Percentiles rank a stretch among this genome's conserved stretches.
Conservation (phyloP, 106 monocot genomes). For the Triglochin maritima region DNA sequence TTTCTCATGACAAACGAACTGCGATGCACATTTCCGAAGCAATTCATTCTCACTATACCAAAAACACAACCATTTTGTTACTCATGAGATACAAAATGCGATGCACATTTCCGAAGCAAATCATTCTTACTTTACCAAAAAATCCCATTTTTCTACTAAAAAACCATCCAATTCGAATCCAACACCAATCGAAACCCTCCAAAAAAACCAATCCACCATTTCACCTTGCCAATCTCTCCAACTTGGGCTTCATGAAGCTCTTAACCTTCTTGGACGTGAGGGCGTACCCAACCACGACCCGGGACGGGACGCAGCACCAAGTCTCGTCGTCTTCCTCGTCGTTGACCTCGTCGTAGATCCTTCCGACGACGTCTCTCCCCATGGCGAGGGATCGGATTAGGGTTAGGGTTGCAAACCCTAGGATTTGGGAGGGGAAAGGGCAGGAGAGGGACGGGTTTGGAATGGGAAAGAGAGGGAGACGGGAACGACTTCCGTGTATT, state of each 20-base stretch:
- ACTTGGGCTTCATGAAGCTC: slow-evolving; percentile 91
- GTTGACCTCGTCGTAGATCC: too few relatives aligned
- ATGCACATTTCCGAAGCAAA: background rate
- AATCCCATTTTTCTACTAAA: background rate
- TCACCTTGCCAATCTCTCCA: slow-evolving; percentile 70
- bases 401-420: background rate
- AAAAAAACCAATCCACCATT: background rate
- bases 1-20: background rate
- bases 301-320: background rate
- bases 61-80: background rate
- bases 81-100: background rate
- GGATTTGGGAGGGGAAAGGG: background rate
- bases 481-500: too few relatives aligned
- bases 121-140: background rate
- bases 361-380: too few relatives aligned
- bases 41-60: background rate
- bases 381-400: too few relatives aligned
- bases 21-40: background rate
- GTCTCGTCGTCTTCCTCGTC: too few relatives aligned
- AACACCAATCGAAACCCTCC: background rate
- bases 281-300: slow-evolving; percentile 77
- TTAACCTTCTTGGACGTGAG: slow-evolving; percentile 91
- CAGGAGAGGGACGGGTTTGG: background rate
- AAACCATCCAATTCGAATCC: background rate
- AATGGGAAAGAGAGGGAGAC: too few relatives aligned